A percentile compares a stretch with the other conserved stretches of the same genome.
These are phyloP conservation scores for Exophiala aquamarina DNA, from an alignment of 2,329 filamentous ascomycete species.

Conservation along the genomic window DNA sequence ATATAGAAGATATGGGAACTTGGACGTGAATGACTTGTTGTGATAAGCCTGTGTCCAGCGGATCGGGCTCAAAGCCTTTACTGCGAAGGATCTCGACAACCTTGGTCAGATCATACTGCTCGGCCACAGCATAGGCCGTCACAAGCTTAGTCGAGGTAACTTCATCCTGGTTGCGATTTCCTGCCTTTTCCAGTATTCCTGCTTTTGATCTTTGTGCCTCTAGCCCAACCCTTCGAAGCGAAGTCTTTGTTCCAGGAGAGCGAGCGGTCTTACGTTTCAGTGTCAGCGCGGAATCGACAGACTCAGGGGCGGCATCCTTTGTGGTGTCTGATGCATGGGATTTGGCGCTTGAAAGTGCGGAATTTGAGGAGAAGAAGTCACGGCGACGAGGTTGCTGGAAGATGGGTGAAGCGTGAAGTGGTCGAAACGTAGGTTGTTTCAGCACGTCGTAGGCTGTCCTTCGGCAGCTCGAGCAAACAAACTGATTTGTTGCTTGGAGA, in stretches of 20 bases:
- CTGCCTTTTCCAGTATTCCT: slow-evolving; percentile 49
- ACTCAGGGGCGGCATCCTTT: slow-evolving; percentile 8
- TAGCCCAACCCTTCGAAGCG: slow-evolving; percentile 78
- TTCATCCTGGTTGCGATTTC: slow-evolving; percentile 39
- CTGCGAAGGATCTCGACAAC: slow-evolving; percentile 58
- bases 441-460: slow-evolving; percentile 29
- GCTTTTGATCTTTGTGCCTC: slow-evolving; percentile 70
- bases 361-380: slow-evolving; percentile 67
- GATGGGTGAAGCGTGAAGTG: slow-evolving; percentile 35
- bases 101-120: slow-evolving; percentile 61
- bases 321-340: slow-evolving; percentile 8
- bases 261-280: slow-evolving; percentile 51
- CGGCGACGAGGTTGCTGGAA: slow-evolving; percentile 51
- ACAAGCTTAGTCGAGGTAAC: slow-evolving; percentile 45
- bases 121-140: slow-evolving; percentile 67
- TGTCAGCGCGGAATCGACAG: slow-evolving; percentile 24
- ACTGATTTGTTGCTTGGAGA: slow-evolving; percentile 7
- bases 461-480: slow-evolving; percentile 35
- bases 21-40: slow-evolving; percentile 66
- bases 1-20: slow-evolving; percentile 47
- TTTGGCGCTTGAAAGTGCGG: slow-evolving; percentile 36
- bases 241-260: slow-evolving; percentile 64
- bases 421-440: slow-evolving; percentile 35
- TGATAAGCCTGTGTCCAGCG: slow-evolving; percentile 60
- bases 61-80: slow-evolving; percentile 63